Conservation (phyloP, 1,139 yeast species). For the Komagataea norvegica region DNA sequence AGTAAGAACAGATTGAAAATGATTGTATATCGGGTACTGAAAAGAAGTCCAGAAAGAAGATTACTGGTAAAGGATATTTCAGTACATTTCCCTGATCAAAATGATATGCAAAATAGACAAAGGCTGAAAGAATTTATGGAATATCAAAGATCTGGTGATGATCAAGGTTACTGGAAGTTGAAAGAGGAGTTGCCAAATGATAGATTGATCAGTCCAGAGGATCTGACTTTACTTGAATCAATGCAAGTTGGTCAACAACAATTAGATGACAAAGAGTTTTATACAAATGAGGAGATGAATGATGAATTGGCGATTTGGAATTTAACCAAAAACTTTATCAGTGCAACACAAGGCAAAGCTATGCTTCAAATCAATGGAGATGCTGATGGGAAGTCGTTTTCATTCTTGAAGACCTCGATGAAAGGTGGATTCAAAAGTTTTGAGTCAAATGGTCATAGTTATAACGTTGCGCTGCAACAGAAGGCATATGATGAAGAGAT, state of each 20-base stretch:
- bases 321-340: constrained; percentile 80
- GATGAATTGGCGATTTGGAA: constrained; percentile 96
- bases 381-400: constrained; percentile 87
- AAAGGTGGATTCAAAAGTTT: constrained; percentile 85
- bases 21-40: constrained; percentile 88
- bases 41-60: constrained; percentile 68
- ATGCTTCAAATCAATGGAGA: constrained; percentile 96
- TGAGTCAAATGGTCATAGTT: constrained; percentile 57
- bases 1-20: constrained; percentile 86
- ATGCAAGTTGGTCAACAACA: constrained; percentile 92
- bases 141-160: constrained; percentile 90
- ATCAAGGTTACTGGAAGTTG: constrained; percentile 94
- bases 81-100: constrained; percentile 92
- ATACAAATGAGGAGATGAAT: constrained; percentile 51
- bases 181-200: constrained; percentile 73
- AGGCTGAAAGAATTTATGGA: constrained; percentile 97
- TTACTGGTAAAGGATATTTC: constrained; percentile 85
- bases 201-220: constrained; percentile 91
- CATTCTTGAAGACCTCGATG: constrained; percentile 89
- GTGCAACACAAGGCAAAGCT: constrained; percentile 94
- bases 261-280: constrained; percentile 66
- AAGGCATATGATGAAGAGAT: constrained; percentile 90
- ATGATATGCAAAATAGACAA: constrained; percentile 96
- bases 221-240: constrained; percentile 76
- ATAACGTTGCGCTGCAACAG: constrained; percentile 83